A percentile compares a stretch with the other conserved stretches of the same genome.
These are phyloP conservation scores for Mikania micrantha DNA, from an alignment of 129 eudicot genomes.

Conservation along the genomic window DNA sequence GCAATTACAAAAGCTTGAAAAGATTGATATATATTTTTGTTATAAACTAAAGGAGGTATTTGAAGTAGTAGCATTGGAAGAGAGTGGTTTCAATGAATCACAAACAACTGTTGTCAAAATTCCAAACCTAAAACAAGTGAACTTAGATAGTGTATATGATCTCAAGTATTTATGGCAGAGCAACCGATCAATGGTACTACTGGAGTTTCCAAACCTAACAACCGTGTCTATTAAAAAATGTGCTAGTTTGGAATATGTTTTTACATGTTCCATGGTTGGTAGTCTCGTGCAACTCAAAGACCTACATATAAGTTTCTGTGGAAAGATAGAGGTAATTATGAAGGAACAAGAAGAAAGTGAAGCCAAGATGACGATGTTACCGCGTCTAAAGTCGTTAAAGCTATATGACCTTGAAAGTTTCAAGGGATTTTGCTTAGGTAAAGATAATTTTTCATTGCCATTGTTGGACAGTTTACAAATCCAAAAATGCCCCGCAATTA, in stretches of 20 bases:
- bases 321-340: neutral
- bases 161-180: neutral
- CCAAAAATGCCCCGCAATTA: neutral
- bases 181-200: neutral
- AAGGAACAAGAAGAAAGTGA: neutral
- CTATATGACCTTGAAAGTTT: neutral
- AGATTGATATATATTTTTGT: neutral
- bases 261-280: neutral
- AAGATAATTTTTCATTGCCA: neutral
- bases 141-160: neutral
- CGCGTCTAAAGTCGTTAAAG: neutral
- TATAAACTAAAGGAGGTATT: neutral
- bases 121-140: neutral
- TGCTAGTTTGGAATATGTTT: neutral
- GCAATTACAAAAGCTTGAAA: neutral
- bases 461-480: neutral
- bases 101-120: neutral
- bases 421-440: neutral
- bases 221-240: neutral
- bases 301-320: neutral
- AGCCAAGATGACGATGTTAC: neutral
- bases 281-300: neutral
- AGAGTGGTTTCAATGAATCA: neutral
- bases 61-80: neutral
- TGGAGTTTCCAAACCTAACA: slow-evolving; percentile 1